These are phyloP conservation scores for Kluyveromyces nonfermentans DNA, from an alignment of 805 yeast species.

Conservation along the genomic window DNA sequence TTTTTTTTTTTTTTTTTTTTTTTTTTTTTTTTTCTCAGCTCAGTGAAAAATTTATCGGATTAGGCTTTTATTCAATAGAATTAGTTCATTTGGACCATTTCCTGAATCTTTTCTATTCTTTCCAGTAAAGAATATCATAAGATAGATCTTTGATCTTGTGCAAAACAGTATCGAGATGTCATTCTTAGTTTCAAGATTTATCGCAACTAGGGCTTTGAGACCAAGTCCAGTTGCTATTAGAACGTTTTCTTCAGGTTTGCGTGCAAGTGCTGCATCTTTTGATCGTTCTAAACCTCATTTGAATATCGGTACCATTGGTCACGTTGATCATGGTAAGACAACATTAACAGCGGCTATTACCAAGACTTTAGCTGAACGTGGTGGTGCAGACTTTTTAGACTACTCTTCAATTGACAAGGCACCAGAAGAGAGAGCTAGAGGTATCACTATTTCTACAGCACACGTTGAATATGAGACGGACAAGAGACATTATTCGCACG, in stretches of 20 bases:
- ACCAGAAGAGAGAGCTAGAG: conserved; percentile 99
- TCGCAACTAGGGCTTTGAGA: conserved; percentile 4
- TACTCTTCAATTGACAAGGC: conserved; percentile 92
- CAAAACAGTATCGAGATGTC: conserved; percentile 8
- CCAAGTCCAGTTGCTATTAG: conserved; percentile 7
- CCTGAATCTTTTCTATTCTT: too few species aligned
- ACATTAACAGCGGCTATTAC: conserved; percentile 98
- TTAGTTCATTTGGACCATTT: too few species aligned
- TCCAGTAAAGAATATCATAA: too few species aligned
- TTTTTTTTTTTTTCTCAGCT: too few species aligned
- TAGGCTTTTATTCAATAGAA: too few species aligned
- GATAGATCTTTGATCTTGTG: too few species aligned
- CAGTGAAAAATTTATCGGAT: not conserved
- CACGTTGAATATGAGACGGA: conserved; percentile 96
- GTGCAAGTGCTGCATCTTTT: conserved; percentile 57
- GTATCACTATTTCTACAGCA: conserved; percentile 96
- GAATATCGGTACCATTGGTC: conserved; percentile 97
- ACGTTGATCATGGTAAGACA: conserved; percentile 98
- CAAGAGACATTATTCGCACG: conserved; percentile 94
- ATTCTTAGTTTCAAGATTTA: conserved; percentile 16
- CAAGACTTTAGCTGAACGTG: conserved; percentile 77
- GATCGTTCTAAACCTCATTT: conserved; percentile 95
- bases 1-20: too few species aligned
- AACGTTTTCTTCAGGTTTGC: conserved; percentile 13
- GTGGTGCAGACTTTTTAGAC: conserved; percentile 91